Percentiles rank a stretch among this genome's conserved stretches.
phyloP scores from a whole-genome alignment of 371 early-diverging fungal genomes.

The Mucor irregularis region DNA sequence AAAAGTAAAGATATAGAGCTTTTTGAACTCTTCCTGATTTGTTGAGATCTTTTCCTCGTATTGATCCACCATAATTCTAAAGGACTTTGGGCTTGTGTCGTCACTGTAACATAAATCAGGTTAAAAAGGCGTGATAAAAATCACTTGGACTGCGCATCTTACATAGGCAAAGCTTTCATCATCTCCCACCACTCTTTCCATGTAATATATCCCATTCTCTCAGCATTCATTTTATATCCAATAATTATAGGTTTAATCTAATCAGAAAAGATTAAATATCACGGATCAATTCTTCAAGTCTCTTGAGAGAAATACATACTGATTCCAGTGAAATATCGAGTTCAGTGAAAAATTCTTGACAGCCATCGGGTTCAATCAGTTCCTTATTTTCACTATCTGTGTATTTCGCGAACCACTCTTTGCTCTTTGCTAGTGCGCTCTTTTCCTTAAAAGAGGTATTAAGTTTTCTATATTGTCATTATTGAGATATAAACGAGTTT shows the following conservation, averaged over 20 bases:
- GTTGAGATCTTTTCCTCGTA: slow-evolving; percentile 3
- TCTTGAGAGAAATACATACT: slow-evolving; percentile 10
- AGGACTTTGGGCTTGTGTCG: too few species aligned
- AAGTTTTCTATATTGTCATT: too few species aligned
- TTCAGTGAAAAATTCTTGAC: slow-evolving; percentile 37
- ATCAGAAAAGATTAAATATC: not conserved
- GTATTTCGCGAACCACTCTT: slow-evolving; percentile 30
- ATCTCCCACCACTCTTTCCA: slow-evolving; percentile 11
- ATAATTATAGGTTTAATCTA: slow-evolving; percentile 35
- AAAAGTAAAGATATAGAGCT: slow-evolving; percentile 35
- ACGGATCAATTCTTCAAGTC: not conserved
- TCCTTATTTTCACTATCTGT: slow-evolving; percentile 24
- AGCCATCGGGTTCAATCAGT: slow-evolving; percentile 35
- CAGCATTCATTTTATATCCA: slow-evolving; percentile 40
- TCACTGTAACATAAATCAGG: not conserved
- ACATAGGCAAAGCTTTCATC: not conserved
- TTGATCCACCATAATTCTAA: not conserved
- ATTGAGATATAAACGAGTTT: too few species aligned
- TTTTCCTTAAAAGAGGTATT: not conserved
- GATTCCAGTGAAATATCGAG: slow-evolving; percentile 35
- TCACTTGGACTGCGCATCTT: not conserved
- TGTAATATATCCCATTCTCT: slow-evolving; percentile 34
- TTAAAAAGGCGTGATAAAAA: not conserved
- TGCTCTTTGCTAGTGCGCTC: not conserved
- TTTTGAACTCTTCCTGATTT: slow-evolving; percentile 15